Conservation (phyloP, 2,329 filamentous ascomycete genomes). For the Rutstroemia sp. region DNA sequence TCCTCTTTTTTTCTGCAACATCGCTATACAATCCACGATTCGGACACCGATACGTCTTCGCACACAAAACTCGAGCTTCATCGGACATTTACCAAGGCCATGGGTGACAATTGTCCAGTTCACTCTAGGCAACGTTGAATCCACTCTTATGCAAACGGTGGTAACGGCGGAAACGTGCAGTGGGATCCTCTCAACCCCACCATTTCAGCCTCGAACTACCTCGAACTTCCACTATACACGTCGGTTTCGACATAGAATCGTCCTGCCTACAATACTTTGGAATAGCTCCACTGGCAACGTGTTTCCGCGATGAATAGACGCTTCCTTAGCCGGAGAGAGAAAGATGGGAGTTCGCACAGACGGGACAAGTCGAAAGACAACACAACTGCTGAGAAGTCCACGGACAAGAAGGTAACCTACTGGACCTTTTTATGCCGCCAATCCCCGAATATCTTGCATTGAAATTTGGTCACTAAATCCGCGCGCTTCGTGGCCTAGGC, state of each 20-base stretch:
- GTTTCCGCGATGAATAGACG: slow-evolving; percentile 40
- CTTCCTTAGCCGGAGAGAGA: slow-evolving; percentile 66
- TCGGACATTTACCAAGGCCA: too few relatives aligned
- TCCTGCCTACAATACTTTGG: neutral
- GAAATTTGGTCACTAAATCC: slow-evolving; percentile 10
- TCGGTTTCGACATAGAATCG: neutral
- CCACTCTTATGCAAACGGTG: neutral
- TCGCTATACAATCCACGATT: neutral
- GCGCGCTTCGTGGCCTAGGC: slow-evolving; percentile 18
- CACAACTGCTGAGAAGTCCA: slow-evolving; percentile 24
- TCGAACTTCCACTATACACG: neutral
- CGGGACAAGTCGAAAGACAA: slow-evolving; percentile 49
- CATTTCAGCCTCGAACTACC: neutral
- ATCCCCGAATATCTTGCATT: neutral
- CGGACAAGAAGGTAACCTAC: slow-evolving; percentile 39
- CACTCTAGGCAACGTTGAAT: neutral
- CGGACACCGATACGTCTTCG: neutral
- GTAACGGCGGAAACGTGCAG: too few relatives aligned
- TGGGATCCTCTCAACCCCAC: neutral
- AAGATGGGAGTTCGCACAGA: slow-evolving; percentile 41
- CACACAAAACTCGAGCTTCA: too few relatives aligned
- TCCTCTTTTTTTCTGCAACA: neutral
- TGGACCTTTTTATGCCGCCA: slow-evolving; percentile 2
- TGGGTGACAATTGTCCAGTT: too few relatives aligned
- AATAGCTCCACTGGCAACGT: neutral